A percentile compares a stretch with the other conserved stretches of the same genome.
Conservation (phyloP, 345 rosid species). For the Mercurialis annua region DNA sequence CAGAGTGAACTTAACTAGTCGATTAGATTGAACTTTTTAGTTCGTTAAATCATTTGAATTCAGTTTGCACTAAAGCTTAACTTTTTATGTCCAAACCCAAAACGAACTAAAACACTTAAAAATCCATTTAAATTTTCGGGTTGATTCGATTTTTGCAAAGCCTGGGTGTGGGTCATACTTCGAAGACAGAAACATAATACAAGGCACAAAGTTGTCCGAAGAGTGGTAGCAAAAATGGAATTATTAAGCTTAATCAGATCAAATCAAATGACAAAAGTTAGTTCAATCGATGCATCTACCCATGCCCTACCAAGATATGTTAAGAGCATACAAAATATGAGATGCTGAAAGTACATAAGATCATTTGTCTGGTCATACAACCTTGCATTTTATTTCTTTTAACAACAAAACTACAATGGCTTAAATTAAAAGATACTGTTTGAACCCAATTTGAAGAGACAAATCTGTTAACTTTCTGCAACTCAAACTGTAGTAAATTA, state of each 20-base stretch:
- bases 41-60: too few relatives aligned
- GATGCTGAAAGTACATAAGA: conserved; percentile 5
- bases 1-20: too few relatives aligned
- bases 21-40: too few relatives aligned
- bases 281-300: conserved; percentile 2
- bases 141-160: too few relatives aligned
- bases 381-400: background rate
- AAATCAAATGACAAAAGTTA: background rate
- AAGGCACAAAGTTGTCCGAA: background rate
- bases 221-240: conserved; percentile 7
- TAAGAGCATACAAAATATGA: background rate
- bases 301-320: conserved; percentile 14
- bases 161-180: too few relatives aligned
- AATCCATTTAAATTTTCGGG: too few relatives aligned
- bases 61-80: too few relatives aligned
- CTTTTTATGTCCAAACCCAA: too few relatives aligned
- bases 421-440: background rate
- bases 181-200: too few relatives aligned
- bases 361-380: conserved; percentile 1
- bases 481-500: background rate
- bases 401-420: background rate
- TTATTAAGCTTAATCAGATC: background rate
- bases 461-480: conserved; percentile 9
- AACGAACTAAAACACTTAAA: too few relatives aligned
- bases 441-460: conserved; percentile 2